Conservation (phyloP, 345 rosid genomes). For the Syzygium grande region DNA sequence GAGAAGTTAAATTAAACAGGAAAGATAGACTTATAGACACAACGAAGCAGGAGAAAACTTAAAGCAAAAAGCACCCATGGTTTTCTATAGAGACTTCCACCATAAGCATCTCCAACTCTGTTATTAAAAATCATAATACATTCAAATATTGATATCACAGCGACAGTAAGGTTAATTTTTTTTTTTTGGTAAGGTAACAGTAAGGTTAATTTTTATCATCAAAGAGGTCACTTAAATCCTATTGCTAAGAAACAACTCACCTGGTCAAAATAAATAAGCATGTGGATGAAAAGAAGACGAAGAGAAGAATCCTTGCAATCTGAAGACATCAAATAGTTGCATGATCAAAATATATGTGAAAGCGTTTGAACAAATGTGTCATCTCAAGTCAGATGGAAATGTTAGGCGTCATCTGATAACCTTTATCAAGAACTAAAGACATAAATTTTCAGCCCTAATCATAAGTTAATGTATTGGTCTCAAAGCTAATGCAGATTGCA, state of each 20-base stretch:
- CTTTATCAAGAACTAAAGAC: neutral
- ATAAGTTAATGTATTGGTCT: neutral
- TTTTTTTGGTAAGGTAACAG: too few species aligned
- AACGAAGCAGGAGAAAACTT: neutral
- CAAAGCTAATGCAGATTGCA: neutral
- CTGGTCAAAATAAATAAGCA: conserved; percentile 61
- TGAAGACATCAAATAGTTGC: conserved; percentile 9
- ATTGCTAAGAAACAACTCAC: conserved; percentile 17
- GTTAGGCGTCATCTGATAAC: neutral
- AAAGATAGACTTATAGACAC: neutral
- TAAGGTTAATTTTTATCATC: neutral
- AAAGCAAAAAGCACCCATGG: neutral
- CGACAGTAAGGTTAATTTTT: neutral
- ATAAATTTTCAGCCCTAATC: neutral
- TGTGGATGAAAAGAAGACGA: conserved; percentile 58
- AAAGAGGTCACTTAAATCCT: neutral
- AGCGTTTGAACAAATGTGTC: neutral
- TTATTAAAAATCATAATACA: neutral
- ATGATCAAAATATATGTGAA: neutral
- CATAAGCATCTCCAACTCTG: neutral
- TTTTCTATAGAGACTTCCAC: neutral
- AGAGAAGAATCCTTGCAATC: conserved; percentile 72
- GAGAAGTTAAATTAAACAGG: neutral
- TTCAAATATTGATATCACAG: neutral
- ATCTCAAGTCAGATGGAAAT: neutral